phyloP scores from a whole-genome alignment of 73 alveolate species.

The Tetrahymena elliotti region DNA sequence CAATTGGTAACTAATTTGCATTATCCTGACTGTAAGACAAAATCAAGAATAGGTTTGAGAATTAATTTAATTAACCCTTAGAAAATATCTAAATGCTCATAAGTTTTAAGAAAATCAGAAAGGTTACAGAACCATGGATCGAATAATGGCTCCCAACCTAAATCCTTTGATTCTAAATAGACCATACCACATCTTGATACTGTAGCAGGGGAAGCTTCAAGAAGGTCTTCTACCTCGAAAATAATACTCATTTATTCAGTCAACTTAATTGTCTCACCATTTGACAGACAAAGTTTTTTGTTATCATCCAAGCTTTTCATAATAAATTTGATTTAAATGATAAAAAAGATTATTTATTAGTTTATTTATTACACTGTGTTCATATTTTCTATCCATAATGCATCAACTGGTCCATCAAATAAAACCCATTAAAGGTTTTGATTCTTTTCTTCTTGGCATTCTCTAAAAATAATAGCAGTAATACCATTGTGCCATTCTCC shows the following conservation, averaged over 20 bases:
- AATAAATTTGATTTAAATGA: background rate
- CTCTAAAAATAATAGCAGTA: slow-evolving; percentile 85
- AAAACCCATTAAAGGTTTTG: slow-evolving; percentile 82
- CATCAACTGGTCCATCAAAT: slow-evolving; percentile 98
- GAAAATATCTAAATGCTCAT: slow-evolving; percentile 30
- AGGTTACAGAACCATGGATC: slow-evolving; percentile 76
- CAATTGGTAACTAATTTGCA: background rate
- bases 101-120: slow-evolving; percentile 36
- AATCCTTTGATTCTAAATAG: slow-evolving; percentile 86
- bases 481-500: slow-evolving; percentile 99
- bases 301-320: slow-evolving; percentile 77
- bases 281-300: slow-evolving; percentile 89
- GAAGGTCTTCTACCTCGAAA: slow-evolving; percentile 95
- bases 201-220: slow-evolving; percentile 99
- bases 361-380: slow-evolving; percentile 68
- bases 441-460: slow-evolving; percentile 76
- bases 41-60: slow-evolving; percentile 34
- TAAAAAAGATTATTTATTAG: background rate
- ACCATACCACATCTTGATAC: slow-evolving; percentile 98
- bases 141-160: slow-evolving; percentile 83
- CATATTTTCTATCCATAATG: slow-evolving; percentile 97
- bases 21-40: background rate
- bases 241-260: slow-evolving; percentile 88
- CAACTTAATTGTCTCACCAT: slow-evolving; percentile 95
- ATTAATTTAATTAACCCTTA: slow-evolving; percentile 13